Base-by-base conservation (phyloP, 805 yeast genomes). In the Cyberlindnera euphorbiae region DNA sequence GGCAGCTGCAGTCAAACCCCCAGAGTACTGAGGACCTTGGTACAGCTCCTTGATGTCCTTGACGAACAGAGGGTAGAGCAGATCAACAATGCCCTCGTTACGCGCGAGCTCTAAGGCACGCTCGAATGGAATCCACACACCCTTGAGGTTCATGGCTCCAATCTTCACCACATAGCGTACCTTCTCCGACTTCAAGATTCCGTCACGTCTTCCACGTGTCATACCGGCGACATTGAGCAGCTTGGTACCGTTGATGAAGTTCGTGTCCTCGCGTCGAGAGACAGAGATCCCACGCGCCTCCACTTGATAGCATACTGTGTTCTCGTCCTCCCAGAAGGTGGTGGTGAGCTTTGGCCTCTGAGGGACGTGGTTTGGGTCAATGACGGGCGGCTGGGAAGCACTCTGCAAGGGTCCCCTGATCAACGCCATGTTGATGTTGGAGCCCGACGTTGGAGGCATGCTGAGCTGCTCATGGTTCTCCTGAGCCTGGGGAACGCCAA, bases 61-160 rank as follows among this genome's bases (percentile, higher is more conserved):
- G 30, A 78, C 84, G 53, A 75, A 75, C 32, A 75, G 58, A 3
- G 81, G 81, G 47, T 75, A 75, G 32, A 75, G 55, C 27, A 69
- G 55, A 47, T 75, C 80, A 16, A 74, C 77, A 33, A 75, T 78
- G 25, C 77, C 77, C 55, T 79, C 85, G 36, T 80, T 64, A 57
- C 78, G 80, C 11, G 84, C 84, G 72, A 79, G 70, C 26, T 79
- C 76, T 25, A 79, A 58, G 3, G 85, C 86, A 37, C 85, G 63
- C 51, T 79, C 85, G 55, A 79, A 79, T 6, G 86, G 86, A 35
- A 79, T 78, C 86, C 86, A 79, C 26, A 79, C 86, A 30, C 86
- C 86, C 54, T 79, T 79, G 45, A 79, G 62, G 55, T 79, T 82
- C 84, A 79, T 79, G 12, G 80, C 74, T n/a, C 86, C 86, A 51